Evolutionary conservation across 805 yeast species (phyloP).

Genomic region (Nakazawaea ambrosiae): DNA sequence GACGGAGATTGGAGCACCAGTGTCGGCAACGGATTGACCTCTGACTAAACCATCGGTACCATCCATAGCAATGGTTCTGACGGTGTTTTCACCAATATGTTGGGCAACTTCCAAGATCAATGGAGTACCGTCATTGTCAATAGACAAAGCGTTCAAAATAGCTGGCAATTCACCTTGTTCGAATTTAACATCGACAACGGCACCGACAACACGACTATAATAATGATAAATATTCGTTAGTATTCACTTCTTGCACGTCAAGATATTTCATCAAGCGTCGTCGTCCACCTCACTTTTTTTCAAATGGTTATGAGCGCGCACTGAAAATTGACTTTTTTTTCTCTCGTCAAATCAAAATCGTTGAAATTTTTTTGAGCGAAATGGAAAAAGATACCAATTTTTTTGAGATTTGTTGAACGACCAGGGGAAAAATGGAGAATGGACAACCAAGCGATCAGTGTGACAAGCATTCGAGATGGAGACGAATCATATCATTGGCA

Average conservation of each 20-base stretch:
- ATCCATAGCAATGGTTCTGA: constrained; percentile 99
- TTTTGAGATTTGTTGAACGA: too few relatives aligned
- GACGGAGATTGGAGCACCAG: constrained; percentile 97
- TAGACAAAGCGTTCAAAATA: constrained; percentile 92
- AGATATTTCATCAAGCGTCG: too few relatives aligned
- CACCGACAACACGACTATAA: constrained; percentile 92
- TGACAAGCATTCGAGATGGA: too few relatives aligned
- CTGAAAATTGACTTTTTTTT: too few relatives aligned
- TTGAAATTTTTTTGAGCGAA: constrained; percentile 12
- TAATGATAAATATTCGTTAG: constrained; percentile 14
- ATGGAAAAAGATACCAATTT: too few relatives aligned
- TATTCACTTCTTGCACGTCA: background rate
- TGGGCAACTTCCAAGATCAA: constrained; percentile 98
- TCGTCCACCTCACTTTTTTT: too few relatives aligned
- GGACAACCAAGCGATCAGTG: too few relatives aligned
- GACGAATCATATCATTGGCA: too few relatives aligned
- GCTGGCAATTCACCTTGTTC: constrained; percentile 97
- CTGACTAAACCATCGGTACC: constrained; percentile 99
- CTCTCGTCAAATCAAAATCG: constrained; percentile 12
- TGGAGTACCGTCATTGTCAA: constrained; percentile 61
- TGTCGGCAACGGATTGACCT: constrained; percentile 87
- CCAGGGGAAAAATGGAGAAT: too few relatives aligned
- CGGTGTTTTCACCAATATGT: constrained; percentile 99
- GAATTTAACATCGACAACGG: constrained; percentile 98
- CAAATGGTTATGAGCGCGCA: too few relatives aligned